A percentile compares a stretch with the other conserved stretches of the same genome.
phyloP scores from a whole-genome alignment of 139 green algal genomes.

The Chlorella sorokiniana region DNA sequence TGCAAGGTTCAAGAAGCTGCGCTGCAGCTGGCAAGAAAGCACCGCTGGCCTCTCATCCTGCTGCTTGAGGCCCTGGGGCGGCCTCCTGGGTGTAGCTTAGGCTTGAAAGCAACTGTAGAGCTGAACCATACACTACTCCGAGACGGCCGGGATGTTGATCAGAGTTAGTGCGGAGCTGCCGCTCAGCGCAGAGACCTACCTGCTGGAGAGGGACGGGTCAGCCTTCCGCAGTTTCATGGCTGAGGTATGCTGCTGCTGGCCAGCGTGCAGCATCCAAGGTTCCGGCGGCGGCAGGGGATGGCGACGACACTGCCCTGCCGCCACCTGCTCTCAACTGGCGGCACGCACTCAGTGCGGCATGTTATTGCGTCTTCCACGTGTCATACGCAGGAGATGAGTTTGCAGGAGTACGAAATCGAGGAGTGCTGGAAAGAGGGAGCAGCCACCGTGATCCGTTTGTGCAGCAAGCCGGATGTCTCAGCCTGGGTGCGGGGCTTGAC shows the following conservation, averaged over 20 bases:
- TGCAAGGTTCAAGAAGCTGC: too few relatives aligned
- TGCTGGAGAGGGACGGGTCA: slow-evolving; percentile 11
- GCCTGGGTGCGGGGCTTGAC: neutral
- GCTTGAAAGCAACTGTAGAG: too few relatives aligned
- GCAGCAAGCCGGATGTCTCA: slow-evolving; percentile 9
- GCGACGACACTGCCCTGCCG: too few relatives aligned
- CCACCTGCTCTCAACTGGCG: neutral
- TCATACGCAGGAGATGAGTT: slow-evolving; percentile 7
- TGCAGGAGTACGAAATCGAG: slow-evolving; percentile 24
- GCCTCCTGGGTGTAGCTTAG: too few relatives aligned
- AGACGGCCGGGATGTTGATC: neutral
- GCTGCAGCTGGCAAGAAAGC: too few relatives aligned
- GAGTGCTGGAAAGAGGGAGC: slow-evolving; percentile 1
- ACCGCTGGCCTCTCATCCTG: too few relatives aligned
- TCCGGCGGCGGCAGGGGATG: too few relatives aligned
- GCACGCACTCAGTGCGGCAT: neutral
- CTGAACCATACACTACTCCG: too few relatives aligned
- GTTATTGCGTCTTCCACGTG: neutral
- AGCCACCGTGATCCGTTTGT: slow-evolving; percentile 1
- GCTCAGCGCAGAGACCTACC: neutral
- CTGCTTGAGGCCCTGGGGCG: too few relatives aligned
- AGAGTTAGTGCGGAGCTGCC: slow-evolving; percentile 1
- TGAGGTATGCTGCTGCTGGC: neutral
- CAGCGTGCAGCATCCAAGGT: neutral
- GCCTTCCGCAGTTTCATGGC: slow-evolving; percentile 18